Conservation (phyloP, 2,329 filamentous ascomycete genomes). For the Thielaviopsis euricoi region DNA sequence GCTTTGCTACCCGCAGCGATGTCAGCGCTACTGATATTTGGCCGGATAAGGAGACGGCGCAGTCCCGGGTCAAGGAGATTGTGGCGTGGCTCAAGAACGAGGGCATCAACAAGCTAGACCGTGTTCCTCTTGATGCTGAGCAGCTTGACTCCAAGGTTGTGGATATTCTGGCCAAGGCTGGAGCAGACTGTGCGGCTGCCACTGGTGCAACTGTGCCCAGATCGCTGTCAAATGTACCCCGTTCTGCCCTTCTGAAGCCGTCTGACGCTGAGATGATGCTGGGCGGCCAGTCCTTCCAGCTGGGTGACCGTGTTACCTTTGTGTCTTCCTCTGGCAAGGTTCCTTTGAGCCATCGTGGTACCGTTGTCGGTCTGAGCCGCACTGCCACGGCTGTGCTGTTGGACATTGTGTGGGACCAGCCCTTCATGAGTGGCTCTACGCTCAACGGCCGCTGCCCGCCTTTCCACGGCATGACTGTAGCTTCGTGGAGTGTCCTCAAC, state of each 20-base stretch:
- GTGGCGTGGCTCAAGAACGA: slow-evolving; percentile 82
- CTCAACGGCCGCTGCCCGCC: slow-evolving; percentile 78
- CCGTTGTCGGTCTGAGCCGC: slow-evolving; percentile 84
- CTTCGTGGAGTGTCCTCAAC: slow-evolving; percentile 78
- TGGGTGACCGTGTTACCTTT: slow-evolving; percentile 88
- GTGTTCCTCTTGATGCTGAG: slow-evolving; percentile 89
- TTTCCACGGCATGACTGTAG: slow-evolving; percentile 87
- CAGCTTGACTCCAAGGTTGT: slow-evolving; percentile 89
- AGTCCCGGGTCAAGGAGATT: slow-evolving; percentile 79
- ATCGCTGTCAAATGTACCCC: slow-evolving; percentile 45
- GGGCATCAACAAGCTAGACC: slow-evolving; percentile 82
- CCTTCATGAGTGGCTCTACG: slow-evolving; percentile 94
- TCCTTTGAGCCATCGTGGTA: slow-evolving; percentile 79
- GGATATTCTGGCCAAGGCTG: slow-evolving; percentile 58
- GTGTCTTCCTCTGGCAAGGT: slow-evolving; percentile 87
- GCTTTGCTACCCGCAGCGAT: slow-evolving; percentile 71
- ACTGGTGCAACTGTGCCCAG: not conserved
- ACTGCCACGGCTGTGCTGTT: slow-evolving; percentile 69
- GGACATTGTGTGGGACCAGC: slow-evolving; percentile 83
- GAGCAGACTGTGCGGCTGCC: slow-evolving; percentile 31
- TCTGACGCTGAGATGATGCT: slow-evolving; percentile 87
- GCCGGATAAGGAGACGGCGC: slow-evolving; percentile 51
- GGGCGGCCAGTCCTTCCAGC: slow-evolving; percentile 62
- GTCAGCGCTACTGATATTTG: slow-evolving; percentile 79
- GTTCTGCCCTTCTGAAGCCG: slow-evolving; percentile 81